These are phyloP conservation scores for Pezicula neosporulosa DNA, from an alignment of 2,329 filamentous ascomycete species.

Conservation along the genomic window DNA sequence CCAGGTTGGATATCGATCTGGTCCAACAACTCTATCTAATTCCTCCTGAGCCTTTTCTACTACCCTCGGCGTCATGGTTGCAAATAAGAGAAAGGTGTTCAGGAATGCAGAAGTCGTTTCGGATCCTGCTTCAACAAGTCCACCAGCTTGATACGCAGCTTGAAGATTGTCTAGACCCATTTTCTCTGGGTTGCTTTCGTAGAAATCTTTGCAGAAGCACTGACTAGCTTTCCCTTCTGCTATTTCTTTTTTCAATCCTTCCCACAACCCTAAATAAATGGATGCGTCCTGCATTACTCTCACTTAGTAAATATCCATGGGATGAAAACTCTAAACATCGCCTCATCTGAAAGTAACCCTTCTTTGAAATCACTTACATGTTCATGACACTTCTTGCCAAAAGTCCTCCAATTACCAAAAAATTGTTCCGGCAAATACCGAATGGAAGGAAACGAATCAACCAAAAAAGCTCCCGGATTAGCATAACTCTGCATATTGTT, in stretches of 20 bases:
- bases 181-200: constrained; percentile 33
- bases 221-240: constrained; percentile 29
- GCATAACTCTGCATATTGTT: constrained; percentile 32
- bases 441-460: constrained; percentile 31
- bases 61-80: constrained; percentile 32
- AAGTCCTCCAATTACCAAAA: constrained; percentile 15
- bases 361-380: no score
- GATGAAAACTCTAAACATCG: no score
- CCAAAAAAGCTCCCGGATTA: constrained; percentile 33
- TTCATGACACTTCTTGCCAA: constrained; percentile 9
- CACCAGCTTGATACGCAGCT: constrained; percentile 39
- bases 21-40: constrained; percentile 34
- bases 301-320: no score
- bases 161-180: constrained; percentile 40
- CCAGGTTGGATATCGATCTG: constrained; percentile 30
- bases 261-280: constrained; percentile 31
- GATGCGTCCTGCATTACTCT: constrained; percentile 12
- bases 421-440: constrained; percentile 21
- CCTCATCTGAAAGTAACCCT: no score
- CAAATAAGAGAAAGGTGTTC: constrained; percentile 31
- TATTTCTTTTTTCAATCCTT: constrained; percentile 31
- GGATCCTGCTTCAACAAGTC: constrained; percentile 36
- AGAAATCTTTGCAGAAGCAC: constrained; percentile 41
- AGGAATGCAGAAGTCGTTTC: constrained; percentile 30
- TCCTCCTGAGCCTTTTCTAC: constrained; percentile 35